These are phyloP conservation scores for Tricholoma bakamatsutake DNA, from an alignment of 768 basidiomycete species.

Conservation along the genomic window DNA sequence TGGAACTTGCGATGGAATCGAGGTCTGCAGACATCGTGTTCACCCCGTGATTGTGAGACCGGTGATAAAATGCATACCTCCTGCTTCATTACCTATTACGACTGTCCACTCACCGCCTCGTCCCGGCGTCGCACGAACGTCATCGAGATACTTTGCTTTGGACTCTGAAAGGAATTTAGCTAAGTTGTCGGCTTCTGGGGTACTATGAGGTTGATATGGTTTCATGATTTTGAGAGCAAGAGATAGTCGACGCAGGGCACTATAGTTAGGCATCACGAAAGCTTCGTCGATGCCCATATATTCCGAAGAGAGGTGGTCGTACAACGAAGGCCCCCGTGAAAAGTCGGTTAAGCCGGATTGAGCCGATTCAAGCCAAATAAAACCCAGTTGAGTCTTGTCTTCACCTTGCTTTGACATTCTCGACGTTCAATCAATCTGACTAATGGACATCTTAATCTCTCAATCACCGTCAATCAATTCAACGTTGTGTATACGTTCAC, in stretches of 20 bases:
- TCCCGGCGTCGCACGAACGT: conserved; percentile 35
- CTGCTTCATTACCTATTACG: conserved; percentile 95
- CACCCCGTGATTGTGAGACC: not conserved
- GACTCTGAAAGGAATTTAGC: conserved; percentile 29
- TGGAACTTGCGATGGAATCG: conserved; percentile 81
- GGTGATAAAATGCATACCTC: conserved; percentile 48
- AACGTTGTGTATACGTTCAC: too few relatives aligned
- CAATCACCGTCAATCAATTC: too few relatives aligned
- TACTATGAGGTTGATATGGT: conserved; percentile 14
- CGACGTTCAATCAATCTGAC: too few relatives aligned
- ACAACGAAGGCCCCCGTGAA: too few relatives aligned
- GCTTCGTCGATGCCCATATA: not conserved
- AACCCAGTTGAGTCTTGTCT: too few relatives aligned
- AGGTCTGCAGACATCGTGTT: conserved; percentile 55
- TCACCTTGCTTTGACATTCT: too few relatives aligned
- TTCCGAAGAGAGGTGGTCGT: not conserved
- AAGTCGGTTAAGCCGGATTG: too few relatives aligned
- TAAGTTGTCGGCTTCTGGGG: conserved; percentile 17
- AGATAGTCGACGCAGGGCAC: conserved; percentile 30
- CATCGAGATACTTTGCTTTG: conserved; percentile 58
- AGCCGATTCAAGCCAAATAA: too few relatives aligned
- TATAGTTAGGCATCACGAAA: conserved; percentile 16
- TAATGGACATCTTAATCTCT: too few relatives aligned
- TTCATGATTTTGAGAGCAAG: conserved; percentile 28
- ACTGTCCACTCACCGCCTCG: conserved; percentile 68